A percentile compares a stretch with the other conserved stretches of the same genome.
These are phyloP conservation scores for Pseudomonodictys pantanalensis DNA, from an alignment of 495 filamentous ascomycete genomes.

Conservation along the genomic window DNA sequence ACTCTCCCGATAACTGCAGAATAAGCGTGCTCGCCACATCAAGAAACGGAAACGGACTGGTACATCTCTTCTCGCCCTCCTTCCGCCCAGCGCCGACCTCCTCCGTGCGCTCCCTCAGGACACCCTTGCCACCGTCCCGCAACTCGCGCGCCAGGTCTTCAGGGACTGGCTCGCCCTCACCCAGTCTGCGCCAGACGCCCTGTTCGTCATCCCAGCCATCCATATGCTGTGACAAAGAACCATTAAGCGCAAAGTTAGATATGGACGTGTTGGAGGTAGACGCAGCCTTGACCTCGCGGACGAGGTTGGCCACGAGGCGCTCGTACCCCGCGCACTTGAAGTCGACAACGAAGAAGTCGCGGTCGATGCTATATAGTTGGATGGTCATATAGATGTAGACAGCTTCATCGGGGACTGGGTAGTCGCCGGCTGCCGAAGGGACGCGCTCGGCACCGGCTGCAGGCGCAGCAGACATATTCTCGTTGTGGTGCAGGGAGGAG, in stretches of 20 bases:
- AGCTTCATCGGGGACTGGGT: constrained; percentile 45
- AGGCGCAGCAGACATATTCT: constrained; percentile 7
- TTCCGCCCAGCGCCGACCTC: constrained; percentile 39
- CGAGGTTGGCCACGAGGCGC: constrained; percentile 53
- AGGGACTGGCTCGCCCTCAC: constrained; percentile 30
- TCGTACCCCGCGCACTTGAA: constrained; percentile 99
- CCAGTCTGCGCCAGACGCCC: constrained; percentile 33
- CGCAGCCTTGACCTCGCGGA: constrained; percentile 33
- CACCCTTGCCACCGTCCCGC: constrained; percentile 26
- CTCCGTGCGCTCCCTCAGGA: constrained; percentile 40
- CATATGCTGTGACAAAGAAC: background rate
- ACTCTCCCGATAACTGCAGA: constrained; percentile 67
- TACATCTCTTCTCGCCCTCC: constrained; percentile 67
- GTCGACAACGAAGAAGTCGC: constrained; percentile 90
- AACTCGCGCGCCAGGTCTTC: constrained; percentile 33
- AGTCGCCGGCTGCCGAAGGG: constrained; percentile 1
- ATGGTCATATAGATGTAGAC: constrained; percentile 89
- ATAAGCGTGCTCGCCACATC: constrained; percentile 71
- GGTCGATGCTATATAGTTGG: constrained; percentile 93
- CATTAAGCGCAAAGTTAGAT: constrained; percentile 7
- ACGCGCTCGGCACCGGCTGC: too few species aligned
- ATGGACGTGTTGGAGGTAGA: constrained; percentile 14
- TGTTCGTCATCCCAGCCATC: constrained; percentile 28
- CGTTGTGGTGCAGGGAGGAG: constrained; percentile 21
- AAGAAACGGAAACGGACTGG: constrained; percentile 73